Evolutionary conservation across 495 filamentous ascomycete species (phyloP).

Genomic region (Jackrogersella multiformis): DNA sequence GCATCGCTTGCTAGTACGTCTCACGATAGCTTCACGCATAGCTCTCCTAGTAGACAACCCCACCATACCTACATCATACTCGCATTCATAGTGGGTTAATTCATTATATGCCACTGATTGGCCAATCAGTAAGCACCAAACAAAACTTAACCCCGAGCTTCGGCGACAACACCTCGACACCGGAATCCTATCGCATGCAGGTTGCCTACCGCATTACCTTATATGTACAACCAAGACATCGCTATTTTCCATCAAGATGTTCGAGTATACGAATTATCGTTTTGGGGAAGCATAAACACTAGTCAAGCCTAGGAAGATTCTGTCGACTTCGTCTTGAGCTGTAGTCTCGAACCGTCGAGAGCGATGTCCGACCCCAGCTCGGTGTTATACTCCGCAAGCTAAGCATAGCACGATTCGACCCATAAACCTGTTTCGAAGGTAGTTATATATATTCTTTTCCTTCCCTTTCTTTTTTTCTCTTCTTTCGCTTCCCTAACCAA

Average conservation of each 20-base stretch:
- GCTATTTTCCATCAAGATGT: neutral
- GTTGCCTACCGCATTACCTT: neutral
- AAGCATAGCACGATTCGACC: neutral
- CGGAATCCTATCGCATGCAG: neutral
- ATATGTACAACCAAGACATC: neutral
- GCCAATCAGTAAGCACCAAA: neutral
- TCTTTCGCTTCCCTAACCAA: neutral
- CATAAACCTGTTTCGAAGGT: neutral
- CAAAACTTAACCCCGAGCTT: conserved; percentile 8
- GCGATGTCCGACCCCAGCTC: neutral
- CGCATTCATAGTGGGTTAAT: neutral
- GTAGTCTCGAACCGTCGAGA: neutral
- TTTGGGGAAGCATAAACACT: neutral
- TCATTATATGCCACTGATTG: neutral
- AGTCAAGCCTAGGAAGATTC: neutral
- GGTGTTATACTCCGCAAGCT: conserved; percentile 1
- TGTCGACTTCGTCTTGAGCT: neutral
- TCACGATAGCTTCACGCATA: neutral
- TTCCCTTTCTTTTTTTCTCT: neutral
- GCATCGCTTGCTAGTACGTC: neutral
- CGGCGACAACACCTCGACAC: neutral
- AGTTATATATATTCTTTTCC: too few relatives aligned
- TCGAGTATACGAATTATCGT: neutral
- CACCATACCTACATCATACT: neutral
- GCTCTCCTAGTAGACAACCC: too few relatives aligned